Percentiles rank a stretch among this genome's conserved stretches.
Evolutionary conservation across 176 grass and related monocot species (phyloP).

Genomic region (Hyparrhenia diplandra): DNA sequence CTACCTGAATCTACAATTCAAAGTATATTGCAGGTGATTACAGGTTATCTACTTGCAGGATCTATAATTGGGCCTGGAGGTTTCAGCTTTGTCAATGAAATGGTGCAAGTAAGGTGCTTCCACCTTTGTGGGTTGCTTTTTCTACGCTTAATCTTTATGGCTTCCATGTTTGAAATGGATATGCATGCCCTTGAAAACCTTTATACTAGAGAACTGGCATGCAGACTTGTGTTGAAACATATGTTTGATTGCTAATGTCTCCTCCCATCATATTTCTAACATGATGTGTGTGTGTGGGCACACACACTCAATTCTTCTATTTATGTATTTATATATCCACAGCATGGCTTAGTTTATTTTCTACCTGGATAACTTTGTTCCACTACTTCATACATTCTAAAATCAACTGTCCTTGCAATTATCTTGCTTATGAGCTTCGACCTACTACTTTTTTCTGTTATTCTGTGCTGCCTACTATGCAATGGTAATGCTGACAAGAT

Average conservation of each 20-base stretch:
- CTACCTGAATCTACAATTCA: constrained; percentile 26
- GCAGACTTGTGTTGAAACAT: neutral
- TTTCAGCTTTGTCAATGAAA: constrained; percentile 99
- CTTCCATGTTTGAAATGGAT: constrained; percentile 6
- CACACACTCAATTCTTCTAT: neutral
- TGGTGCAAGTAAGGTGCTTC: constrained; percentile 99
- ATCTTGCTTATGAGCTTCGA: neutral
- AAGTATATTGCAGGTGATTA: constrained; percentile 78
- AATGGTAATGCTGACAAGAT: neutral
- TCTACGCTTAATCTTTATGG: neutral
- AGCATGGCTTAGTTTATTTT: neutral
- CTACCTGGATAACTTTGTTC: neutral
- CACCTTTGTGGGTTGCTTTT: constrained; percentile 37
- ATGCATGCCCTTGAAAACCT: neutral
- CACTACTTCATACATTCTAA: neutral
- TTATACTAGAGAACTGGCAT: neutral
- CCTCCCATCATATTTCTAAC: neutral
- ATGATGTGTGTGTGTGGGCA: neutral
- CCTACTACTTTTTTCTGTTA: neutral
- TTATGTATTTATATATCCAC: neutral
- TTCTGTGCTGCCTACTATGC: neutral
- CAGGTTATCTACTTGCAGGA: constrained; percentile 98
- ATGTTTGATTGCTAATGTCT: neutral
- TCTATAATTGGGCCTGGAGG: constrained; percentile 97
- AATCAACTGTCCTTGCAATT: neutral